Base-by-base conservation (phyloP, 768 basidiomycete species). In the Harrya chromipes region DNA sequence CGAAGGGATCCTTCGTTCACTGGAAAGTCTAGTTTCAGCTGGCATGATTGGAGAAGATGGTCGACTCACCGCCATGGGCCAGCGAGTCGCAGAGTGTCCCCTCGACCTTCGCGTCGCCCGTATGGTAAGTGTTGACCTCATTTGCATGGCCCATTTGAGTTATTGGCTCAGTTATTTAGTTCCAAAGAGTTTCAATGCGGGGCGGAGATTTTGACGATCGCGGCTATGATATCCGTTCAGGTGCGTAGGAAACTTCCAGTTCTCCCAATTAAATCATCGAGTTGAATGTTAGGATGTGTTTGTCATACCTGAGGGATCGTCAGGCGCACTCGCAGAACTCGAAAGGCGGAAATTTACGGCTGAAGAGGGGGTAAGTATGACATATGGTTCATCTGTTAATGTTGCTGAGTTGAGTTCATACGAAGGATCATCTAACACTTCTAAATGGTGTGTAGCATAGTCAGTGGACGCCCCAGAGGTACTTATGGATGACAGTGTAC, bases 341-440 rank as follows among this genome's bases (percentile, higher is more conserved):
- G 94, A 98, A 67, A 77, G 93, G 43, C 74, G 97, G 49, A 98
- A 98, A 65, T 98, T 98, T 60, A 98, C 93, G 0, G 93, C 94
- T 0, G 94, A 98, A 69, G 97, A 99, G 80, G 97, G 97, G 61
- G 93, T 93, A 52, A 61, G 80, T 72, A 8, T 21, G n/a, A 47
- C 17, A 8, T 26, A 17, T 19, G 16, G 42, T 17, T n/a, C 26
- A 31, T 27, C 41, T 44, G 9, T 19, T 17, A n/a, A 16, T 12
- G 19, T 45, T 3, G 7, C 20, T 43, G 49, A 50, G 58, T 9
- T 43, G 49, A 50, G 58, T 9, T 14, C 19, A 29, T 40, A 14
- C 31, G 4, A 58, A 95, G 93, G 97, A 99, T 63, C 97, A 99
- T 65, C 73, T 98, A 19, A 97, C 97, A 4, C 72, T 97, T 4